Percentiles rank a stretch among this genome's conserved stretches.
Conservation (phyloP, 1,139 yeast species). For the Yamadazyma dendronema region DNA sequence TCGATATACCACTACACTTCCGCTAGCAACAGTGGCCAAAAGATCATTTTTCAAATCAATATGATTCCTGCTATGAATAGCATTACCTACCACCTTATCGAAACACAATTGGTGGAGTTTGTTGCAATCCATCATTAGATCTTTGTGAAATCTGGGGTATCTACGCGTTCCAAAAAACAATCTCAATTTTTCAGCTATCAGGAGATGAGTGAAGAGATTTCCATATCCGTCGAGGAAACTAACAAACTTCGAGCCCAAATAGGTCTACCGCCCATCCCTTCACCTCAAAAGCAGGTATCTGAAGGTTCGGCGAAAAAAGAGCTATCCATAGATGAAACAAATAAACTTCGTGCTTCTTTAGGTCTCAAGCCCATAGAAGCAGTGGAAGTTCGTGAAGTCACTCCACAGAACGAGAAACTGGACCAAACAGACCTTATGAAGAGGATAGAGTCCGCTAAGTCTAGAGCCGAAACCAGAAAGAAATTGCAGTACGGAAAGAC, state of each 20-base stretch:
- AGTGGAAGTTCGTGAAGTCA: conserved; percentile 3
- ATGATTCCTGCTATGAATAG: conserved; percentile 29
- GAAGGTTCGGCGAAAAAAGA: conserved; percentile 4
- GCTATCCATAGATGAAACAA: conserved; percentile 53
- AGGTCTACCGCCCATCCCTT: conserved; percentile 31
- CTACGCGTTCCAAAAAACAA: background rate
- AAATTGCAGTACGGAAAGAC: conserved; percentile 20
- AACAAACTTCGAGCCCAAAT: conserved; percentile 32
- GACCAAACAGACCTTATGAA: conserved; percentile 9
- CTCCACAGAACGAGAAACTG: background rate
- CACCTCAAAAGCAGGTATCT: background rate
- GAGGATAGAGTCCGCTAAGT: conserved; percentile 19
- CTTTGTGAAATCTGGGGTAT: background rate
- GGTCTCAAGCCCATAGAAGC: conserved; percentile 49
- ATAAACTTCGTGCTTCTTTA: conserved; percentile 44
- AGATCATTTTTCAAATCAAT: conserved; percentile 39
- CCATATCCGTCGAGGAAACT: conserved; percentile 38
- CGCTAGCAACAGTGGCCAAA: conserved; percentile 64
- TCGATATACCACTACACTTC: conserved; percentile 59
- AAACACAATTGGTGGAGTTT: conserved; percentile 11
- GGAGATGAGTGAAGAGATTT: conserved; percentile 22
- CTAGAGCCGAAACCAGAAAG: conserved; percentile 18
- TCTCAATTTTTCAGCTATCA: background rate
- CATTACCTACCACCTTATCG: conserved; percentile 27
- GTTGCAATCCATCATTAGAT: conserved; percentile 3